Percentiles rank a stretch among this genome's conserved stretches.
Conservation (phyloP, 2,329 filamentous ascomycete species). For the Pseudopyricularia javanii region DNA sequence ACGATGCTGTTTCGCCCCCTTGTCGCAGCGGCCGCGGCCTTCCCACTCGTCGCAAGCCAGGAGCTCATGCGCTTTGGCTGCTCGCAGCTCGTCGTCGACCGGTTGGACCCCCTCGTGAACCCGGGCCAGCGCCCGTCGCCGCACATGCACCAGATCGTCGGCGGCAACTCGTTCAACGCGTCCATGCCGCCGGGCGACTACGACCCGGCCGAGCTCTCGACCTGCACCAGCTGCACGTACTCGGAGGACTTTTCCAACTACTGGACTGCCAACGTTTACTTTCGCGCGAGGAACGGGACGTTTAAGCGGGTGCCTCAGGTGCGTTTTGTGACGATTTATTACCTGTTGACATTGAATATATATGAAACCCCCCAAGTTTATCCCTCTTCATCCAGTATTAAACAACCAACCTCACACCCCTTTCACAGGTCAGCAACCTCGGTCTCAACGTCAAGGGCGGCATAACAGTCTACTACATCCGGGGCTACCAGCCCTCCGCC, state of each 20-base stretch:
- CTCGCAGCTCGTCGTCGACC: conserved; percentile 21
- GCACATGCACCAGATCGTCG: conserved; percentile 10
- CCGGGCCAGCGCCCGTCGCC: conserved; percentile 6
- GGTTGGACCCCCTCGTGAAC: conserved; percentile 10
- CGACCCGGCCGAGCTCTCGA: conserved; percentile 6
- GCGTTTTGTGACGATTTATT: not conserved
- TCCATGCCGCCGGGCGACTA: conserved; percentile 10
- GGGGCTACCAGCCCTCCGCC: conserved; percentile 6
- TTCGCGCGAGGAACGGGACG: conserved; percentile 7
- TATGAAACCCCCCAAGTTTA: not conserved
- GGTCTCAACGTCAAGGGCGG: conserved; percentile 6
- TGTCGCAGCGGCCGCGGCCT: conserved; percentile 11
- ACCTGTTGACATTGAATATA: not conserved
- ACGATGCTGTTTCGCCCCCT: conserved; percentile 15
- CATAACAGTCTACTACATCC: conserved; percentile 9
- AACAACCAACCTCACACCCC: not conserved
- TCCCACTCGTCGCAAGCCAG: conserved; percentile 13
- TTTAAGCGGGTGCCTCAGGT: conserved; percentile 7
- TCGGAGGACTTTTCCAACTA: conserved; percentile 23
- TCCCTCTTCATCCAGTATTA: too few relatives aligned
- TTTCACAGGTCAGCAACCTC: conserved; percentile 6
- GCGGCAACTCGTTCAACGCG: conserved; percentile 15
- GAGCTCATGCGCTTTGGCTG: conserved; percentile 23
- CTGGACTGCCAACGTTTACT: conserved; percentile 10
- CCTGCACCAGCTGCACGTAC: conserved; percentile 9